Evolutionary conservation across 768 basidiomycete genomes (phyloP).

Genomic region (Arthromyces matolae): DNA sequence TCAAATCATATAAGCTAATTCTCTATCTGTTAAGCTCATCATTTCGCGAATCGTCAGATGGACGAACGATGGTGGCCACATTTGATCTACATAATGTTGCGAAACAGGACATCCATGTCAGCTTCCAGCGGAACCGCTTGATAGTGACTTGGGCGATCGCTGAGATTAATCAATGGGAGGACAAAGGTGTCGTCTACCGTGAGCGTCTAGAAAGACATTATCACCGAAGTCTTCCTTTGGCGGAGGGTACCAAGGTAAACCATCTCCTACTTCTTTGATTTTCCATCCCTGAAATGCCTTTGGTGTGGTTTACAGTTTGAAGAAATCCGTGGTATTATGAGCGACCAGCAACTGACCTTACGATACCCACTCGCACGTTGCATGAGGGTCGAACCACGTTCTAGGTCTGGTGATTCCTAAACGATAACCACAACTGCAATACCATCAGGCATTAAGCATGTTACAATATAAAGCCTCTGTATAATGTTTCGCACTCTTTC

Average conservation of each 20-base stretch:
- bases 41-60: slow-evolving; percentile 69
- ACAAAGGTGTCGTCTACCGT: slow-evolving; percentile 55
- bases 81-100: slow-evolving; percentile 68
- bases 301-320: slow-evolving; percentile 51
- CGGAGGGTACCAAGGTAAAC: slow-evolving; percentile 68
- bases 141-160: slow-evolving; percentile 65
- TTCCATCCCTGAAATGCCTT: not conserved
- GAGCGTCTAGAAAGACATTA: slow-evolving; percentile 62
- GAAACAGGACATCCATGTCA: slow-evolving; percentile 75
- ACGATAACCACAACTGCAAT: slow-evolving; percentile 2
- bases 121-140: slow-evolving; percentile 59
- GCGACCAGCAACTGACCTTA: slow-evolving; percentile 54
- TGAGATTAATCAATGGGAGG: slow-evolving; percentile 58
- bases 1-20: slow-evolving; percentile 12
- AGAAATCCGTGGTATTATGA: slow-evolving; percentile 67
- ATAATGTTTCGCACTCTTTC: slow-evolving; percentile 29
- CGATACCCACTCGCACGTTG: slow-evolving; percentile 64
- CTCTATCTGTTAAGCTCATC: slow-evolving; percentile 44
- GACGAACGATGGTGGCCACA: slow-evolving; percentile 64
- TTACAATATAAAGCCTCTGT: slow-evolving; percentile 6
- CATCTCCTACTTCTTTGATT: not conserved
- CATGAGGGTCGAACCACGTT: slow-evolving; percentile 39
- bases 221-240: slow-evolving; percentile 65
- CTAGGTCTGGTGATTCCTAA: slow-evolving; percentile 41
- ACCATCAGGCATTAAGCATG: slow-evolving; percentile 2